A percentile compares a stretch with the other conserved stretches of the same genome.
Evolutionary conservation across 163 green algal species (phyloP).

Genomic region (Prototheca wickerhamii): DNA sequence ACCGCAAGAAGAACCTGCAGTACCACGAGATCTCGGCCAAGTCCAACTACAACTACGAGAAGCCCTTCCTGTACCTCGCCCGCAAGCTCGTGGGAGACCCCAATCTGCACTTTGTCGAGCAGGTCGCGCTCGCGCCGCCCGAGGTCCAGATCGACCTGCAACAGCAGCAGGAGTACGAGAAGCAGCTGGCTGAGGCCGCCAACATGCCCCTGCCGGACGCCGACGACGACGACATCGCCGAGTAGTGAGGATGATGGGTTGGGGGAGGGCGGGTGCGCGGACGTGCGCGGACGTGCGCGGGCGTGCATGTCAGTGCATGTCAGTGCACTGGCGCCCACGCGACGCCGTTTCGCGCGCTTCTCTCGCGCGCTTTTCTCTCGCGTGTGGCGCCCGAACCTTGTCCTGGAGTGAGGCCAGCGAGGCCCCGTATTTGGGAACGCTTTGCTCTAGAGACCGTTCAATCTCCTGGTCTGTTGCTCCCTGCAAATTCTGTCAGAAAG

Average conservation of each 20-base stretch:
- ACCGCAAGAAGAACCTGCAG: slow-evolving; percentile 99
- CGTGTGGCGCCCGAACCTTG: too few species aligned
- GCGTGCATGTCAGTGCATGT: too few species aligned
- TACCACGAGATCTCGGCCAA: slow-evolving; percentile 99
- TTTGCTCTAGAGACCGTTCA: too few species aligned
- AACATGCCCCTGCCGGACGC: slow-evolving; percentile 87
- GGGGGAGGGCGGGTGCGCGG: not conserved
- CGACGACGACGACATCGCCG: slow-evolving; percentile 83
- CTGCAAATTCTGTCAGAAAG: too few species aligned
- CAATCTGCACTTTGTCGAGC: slow-evolving; percentile 95
- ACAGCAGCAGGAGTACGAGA: slow-evolving; percentile 90
- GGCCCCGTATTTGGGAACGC: too few species aligned
- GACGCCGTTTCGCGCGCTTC: too few species aligned
- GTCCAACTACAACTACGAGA: slow-evolving; percentile 99
- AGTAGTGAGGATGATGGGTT: slow-evolving; percentile 13
- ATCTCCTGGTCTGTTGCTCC: too few species aligned
- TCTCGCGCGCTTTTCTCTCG: too few species aligned
- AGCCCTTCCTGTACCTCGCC: slow-evolving; percentile 99
- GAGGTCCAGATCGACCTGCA: slow-evolving; percentile 91
- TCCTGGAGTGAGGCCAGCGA: too few species aligned
- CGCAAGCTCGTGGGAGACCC: slow-evolving; percentile 94
- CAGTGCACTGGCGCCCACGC: too few species aligned
- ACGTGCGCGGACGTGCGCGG: too few species aligned
- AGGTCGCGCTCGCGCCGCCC: slow-evolving; percentile 88
- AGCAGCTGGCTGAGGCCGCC: slow-evolving; percentile 79